Conservation (phyloP, 2,329 filamentous ascomycete species). For the Ceratocystis smalleyi region DNA sequence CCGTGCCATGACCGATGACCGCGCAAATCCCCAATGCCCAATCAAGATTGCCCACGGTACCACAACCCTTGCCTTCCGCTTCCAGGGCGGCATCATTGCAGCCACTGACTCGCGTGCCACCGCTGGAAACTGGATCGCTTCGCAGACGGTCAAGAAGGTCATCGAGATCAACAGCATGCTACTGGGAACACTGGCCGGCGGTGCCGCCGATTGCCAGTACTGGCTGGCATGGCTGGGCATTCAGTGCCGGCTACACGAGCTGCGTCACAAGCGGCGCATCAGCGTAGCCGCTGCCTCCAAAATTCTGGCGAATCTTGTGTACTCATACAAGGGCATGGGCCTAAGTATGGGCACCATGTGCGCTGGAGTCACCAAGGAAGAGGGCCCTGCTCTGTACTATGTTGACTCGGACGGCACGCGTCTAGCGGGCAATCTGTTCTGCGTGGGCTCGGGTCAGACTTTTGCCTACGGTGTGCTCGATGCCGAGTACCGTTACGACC, state of each 20-base stretch:
- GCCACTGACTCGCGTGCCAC: constrained; percentile 95
- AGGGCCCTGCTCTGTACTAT: constrained; percentile 96
- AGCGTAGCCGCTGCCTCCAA: constrained; percentile 93
- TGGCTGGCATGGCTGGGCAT: constrained; percentile 98
- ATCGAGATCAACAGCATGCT: constrained; percentile 95
- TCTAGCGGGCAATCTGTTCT: constrained; percentile 88
- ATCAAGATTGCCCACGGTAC: constrained; percentile 99
- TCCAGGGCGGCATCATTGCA: constrained; percentile 96
- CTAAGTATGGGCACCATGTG: constrained; percentile 99
- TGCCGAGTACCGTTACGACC: constrained; percentile 82
- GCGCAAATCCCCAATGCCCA: constrained; percentile 87
- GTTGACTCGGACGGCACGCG: constrained; percentile 94
- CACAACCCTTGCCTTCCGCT: constrained; percentile 92
- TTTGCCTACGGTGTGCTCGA: constrained; percentile 98
- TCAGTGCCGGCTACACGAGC: constrained; percentile 97
- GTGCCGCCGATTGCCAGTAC: constrained; percentile 98
- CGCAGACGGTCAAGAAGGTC: constrained; percentile 99
- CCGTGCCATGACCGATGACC: constrained; percentile 91
- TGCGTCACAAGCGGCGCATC: constrained; percentile 97
- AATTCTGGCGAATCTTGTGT: constrained; percentile 96
- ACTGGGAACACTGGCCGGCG: constrained; percentile 94
- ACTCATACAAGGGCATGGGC: constrained; percentile 97
- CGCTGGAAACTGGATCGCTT: constrained; percentile 97
- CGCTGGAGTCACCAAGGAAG: constrained; percentile 84
- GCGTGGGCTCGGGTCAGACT: constrained; percentile 93